phyloP scores from a whole-genome alignment of 495 filamentous ascomycete genomes.

The Podospora australis region DNA sequence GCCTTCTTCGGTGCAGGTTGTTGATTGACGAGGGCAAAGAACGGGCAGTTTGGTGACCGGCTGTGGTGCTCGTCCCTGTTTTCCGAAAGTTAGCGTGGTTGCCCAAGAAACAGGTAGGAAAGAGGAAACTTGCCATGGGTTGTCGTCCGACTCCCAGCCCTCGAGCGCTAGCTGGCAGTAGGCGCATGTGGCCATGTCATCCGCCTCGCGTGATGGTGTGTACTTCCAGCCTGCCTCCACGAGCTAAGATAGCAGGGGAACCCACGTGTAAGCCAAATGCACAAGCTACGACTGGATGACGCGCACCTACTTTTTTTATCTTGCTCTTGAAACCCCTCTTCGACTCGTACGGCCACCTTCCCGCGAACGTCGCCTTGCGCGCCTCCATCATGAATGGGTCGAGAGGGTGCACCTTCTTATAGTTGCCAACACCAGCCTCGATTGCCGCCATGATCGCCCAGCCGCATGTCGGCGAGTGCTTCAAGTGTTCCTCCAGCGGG shows the following conservation, averaged over 20 bases:
- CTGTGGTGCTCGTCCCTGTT: slow-evolving; percentile 76
- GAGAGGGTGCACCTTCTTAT: slow-evolving; percentile 63
- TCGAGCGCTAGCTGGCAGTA: slow-evolving; percentile 84
- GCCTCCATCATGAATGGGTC: slow-evolving; percentile 64
- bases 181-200: slow-evolving; percentile 79
- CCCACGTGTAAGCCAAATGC: neutral
- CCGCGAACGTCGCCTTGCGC: slow-evolving; percentile 70
- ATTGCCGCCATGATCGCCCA: slow-evolving; percentile 80
- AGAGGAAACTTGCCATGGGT: slow-evolving; percentile 61
- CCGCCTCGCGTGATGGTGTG: slow-evolving; percentile 69
- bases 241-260: slow-evolving; percentile 50
- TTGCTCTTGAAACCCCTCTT: slow-evolving; percentile 87
- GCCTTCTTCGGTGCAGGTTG: slow-evolving; percentile 43
- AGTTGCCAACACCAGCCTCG: slow-evolving; percentile 57
- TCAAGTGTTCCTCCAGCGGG: slow-evolving; percentile 75
- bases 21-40: slow-evolving; percentile 57
- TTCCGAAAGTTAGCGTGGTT: slow-evolving; percentile 18
- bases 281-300: neutral
- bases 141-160: slow-evolving; percentile 87
- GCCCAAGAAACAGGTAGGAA: slow-evolving; percentile 2
- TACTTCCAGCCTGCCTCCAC: slow-evolving; percentile 90
- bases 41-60: slow-evolving; percentile 71
- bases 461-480: slow-evolving; percentile 71
- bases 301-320: slow-evolving; percentile 62
- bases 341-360: slow-evolving; percentile 77